These are phyloP conservation scores for Cucumis hystrix DNA, from an alignment of 306 rosid genomes.

Conservation along the genomic window DNA sequence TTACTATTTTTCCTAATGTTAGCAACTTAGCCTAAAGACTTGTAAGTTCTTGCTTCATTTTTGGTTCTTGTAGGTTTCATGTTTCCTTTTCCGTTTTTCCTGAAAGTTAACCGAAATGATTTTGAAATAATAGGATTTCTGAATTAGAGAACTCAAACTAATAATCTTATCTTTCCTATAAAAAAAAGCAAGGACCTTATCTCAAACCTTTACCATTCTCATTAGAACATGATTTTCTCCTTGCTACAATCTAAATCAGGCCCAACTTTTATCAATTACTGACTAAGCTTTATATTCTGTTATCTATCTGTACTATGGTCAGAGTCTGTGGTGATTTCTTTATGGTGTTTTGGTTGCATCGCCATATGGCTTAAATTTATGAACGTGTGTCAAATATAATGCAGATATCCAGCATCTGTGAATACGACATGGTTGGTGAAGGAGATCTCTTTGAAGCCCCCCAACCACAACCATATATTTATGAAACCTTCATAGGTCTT, in stretches of 20 bases:
- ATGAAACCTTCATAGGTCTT: slow-evolving; percentile 41
- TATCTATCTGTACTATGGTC: background rate
- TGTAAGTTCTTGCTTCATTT: background rate
- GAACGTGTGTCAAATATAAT: background rate
- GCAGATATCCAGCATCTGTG: slow-evolving; percentile 48
- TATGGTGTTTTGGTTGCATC: background rate
- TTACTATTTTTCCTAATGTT: background rate
- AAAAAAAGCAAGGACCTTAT: background rate
- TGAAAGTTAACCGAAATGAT: background rate
- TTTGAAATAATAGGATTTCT: background rate
- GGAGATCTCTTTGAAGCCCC: slow-evolving; percentile 97
- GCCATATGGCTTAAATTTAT: background rate
- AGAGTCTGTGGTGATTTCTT: background rate
- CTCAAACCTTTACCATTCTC: background rate
- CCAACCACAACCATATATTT: slow-evolving; percentile 59
- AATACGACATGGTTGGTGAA: slow-evolving; percentile 77
- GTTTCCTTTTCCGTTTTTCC: background rate
- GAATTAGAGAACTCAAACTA: background rate
- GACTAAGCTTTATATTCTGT: background rate
- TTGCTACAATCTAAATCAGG: background rate
- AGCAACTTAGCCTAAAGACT: background rate
- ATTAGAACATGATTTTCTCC: background rate
- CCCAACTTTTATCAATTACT: background rate
- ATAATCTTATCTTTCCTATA: background rate
- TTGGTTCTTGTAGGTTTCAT: background rate